Base-by-base conservation (phyloP, 2,329 filamentous ascomycete species). In the Dactylellina drechsleri region DNA sequence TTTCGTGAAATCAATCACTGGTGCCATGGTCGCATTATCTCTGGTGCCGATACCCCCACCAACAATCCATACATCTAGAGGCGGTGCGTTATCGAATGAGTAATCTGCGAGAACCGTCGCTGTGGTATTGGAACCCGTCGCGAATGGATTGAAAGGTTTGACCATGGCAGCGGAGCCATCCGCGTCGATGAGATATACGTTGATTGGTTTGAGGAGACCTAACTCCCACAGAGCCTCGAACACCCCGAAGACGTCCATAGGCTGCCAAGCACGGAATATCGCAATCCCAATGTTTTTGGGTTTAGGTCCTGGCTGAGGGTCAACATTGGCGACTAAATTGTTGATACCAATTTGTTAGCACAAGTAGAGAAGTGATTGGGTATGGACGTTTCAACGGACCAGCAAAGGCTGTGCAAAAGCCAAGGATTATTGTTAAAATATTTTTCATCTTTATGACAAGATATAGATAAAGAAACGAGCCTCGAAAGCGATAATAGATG, bases 201-300 rank as follows among this genome's bases (percentile, higher is more conserved):
- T 81, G 45, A 85, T 77, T 2, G 81, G 78, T 61, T 80, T 80
- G 16, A 66, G 73, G 61, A 77, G 77, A 2, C 84, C 81, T 5
- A 85, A 77, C 36, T 83, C 80, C 76, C 85, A 83, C 49, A 86
- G 80, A 49, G 82, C 79, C 66, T 85, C 83, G 4, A 85, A 78
- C n/a, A 84, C 83, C 0, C 84, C 84, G 77, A 84, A 84, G 61
- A 84, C 81, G 76, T 85, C 84, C 13, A 85, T 80, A 40, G 82
- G 79, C 73, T 85, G 82, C 79, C 85, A 84, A 15, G 81, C 82
- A 0, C 81, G 83, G 80, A 84, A 85, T 3, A 86, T 77, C 31
- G 84, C 80, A 43, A 85, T 80, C 60, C 83, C 84, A 59, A 82
- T 83, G 57, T 82, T 78, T 12, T 71, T 59, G 7, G 77, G 77